phyloP scores from a whole-genome alignment of 129 eudicot genomes.

The Flaveria trinervia region DNA sequence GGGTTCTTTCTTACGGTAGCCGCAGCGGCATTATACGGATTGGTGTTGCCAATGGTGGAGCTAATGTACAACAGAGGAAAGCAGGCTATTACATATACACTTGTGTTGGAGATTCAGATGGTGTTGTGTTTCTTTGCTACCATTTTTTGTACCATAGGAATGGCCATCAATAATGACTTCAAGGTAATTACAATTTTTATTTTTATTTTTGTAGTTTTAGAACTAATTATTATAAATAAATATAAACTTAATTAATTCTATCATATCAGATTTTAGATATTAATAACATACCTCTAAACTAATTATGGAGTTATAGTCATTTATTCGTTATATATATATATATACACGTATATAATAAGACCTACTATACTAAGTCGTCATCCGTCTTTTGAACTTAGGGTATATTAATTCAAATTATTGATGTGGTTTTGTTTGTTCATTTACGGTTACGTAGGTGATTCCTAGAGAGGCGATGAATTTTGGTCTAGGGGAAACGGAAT shows the following conservation, averaged over 20 bases:
- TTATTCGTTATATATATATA: too few relatives aligned
- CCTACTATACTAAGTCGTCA: too few relatives aligned
- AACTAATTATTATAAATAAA: too few relatives aligned
- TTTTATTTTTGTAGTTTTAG: neutral
- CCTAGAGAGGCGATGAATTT: conserved; percentile 40
- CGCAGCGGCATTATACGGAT: conserved; percentile 38
- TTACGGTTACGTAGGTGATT: conserved; percentile 31
- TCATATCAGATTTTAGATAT: too few relatives aligned
- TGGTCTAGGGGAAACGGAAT: conserved; percentile 37
- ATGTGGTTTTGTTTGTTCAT: too few relatives aligned
- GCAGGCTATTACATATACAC: conserved; percentile 42
- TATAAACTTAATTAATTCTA: too few relatives aligned
- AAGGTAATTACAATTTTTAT: conserved; percentile 26
- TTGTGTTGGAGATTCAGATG: conserved; percentile 54
- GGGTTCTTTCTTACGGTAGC: conserved; percentile 40
- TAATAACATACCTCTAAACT: too few relatives aligned
- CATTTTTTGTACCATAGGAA: conserved; percentile 39
- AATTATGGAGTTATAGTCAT: too few relatives aligned
- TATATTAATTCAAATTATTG: neutral
- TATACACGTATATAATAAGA: too few relatives aligned
- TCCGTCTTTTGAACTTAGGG: too few relatives aligned
- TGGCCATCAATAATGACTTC: conserved; percentile 42
- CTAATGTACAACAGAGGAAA: conserved; percentile 34
- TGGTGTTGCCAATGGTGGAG: conserved; percentile 45
- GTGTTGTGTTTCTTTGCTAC: conserved; percentile 44